These are phyloP conservation scores for Sphagnum fallax DNA, from an alignment of 228 moss, liverwort and hornwort genomes.

Conservation along the genomic window DNA sequence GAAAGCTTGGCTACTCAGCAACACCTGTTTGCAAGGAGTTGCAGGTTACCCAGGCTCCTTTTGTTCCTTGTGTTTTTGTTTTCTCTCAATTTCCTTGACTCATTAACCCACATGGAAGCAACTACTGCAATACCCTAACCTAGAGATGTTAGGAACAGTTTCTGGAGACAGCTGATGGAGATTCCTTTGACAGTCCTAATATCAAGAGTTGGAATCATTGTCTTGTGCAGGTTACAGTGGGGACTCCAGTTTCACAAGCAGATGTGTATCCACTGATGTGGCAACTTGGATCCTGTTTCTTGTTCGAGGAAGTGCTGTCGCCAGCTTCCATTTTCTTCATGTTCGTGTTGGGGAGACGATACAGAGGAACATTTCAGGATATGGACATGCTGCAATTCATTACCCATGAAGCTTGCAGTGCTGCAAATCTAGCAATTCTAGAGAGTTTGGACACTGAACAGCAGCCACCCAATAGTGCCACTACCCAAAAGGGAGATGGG, in stretches of 20 bases:
- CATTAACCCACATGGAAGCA: too few relatives aligned
- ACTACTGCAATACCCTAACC: too few relatives aligned
- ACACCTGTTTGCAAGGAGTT: constrained; percentile 76
- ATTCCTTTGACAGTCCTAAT: too few relatives aligned
- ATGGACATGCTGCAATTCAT: constrained; percentile 77
- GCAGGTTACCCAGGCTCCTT: constrained; percentile 21
- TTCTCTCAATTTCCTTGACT: too few relatives aligned
- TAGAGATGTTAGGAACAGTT: too few relatives aligned
- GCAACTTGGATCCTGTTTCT: constrained; percentile 92
- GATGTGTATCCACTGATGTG: constrained; percentile 67
- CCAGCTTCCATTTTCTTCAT: constrained; percentile 87
- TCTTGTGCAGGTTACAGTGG: constrained; percentile 51
- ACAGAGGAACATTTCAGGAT: constrained; percentile 88
- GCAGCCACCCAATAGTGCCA: constrained; percentile 24
- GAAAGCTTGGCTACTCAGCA: constrained; percentile 86
- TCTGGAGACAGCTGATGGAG: too few relatives aligned
- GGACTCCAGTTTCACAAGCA: constrained; percentile 67
- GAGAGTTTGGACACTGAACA: constrained; percentile 84
- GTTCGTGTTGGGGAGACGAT: constrained; percentile 83
- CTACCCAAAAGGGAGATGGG: constrained; percentile 64
- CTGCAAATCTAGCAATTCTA: constrained; percentile 77
- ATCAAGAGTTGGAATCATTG: too few relatives aligned
- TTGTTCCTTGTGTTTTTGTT: not conserved
- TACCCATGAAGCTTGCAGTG: constrained; percentile 94
- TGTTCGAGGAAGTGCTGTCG: constrained; percentile 86